These are phyloP conservation scores for Acorus gramineus DNA, from an alignment of 106 monocot species.

Conservation along the genomic window DNA sequence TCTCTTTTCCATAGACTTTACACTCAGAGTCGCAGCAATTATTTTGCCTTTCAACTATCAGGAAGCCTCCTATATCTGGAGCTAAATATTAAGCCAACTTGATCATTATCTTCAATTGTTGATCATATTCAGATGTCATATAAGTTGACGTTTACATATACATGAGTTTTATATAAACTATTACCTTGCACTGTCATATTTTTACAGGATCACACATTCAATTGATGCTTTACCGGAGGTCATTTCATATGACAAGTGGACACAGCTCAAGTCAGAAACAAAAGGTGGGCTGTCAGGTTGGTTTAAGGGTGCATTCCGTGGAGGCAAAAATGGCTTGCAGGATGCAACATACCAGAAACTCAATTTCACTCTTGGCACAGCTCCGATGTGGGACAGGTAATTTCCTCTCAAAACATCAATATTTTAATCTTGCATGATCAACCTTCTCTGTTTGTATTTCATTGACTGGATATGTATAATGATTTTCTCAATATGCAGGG, in stretches of 20 bases:
- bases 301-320: slow-evolving; percentile 76
- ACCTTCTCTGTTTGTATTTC: not conserved
- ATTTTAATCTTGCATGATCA: not conserved
- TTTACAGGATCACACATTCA: slow-evolving; percentile 44
- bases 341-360: slow-evolving; percentile 57
- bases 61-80: no score
- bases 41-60: no score
- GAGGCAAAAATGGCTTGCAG: slow-evolving; percentile 40
- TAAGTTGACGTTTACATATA: no score
- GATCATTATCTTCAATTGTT: no score
- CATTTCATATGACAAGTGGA: slow-evolving; percentile 67
- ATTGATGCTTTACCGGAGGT: slow-evolving; percentile 61
- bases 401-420: not conserved
- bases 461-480: not conserved
- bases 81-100: no score
- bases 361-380: slow-evolving; percentile 55
- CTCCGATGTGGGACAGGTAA: slow-evolving; percentile 97
- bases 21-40: no score
- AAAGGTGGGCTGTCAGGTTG: slow-evolving; percentile 45
- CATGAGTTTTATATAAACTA: not conserved
- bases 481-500: no score
- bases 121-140: no score
- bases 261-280: slow-evolving; percentile 43
- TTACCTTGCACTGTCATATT: not conserved
- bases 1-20: no score